phyloP scores from a whole-genome alignment of 1,139 yeast species.

The Meyerozyma carpophila region DNA sequence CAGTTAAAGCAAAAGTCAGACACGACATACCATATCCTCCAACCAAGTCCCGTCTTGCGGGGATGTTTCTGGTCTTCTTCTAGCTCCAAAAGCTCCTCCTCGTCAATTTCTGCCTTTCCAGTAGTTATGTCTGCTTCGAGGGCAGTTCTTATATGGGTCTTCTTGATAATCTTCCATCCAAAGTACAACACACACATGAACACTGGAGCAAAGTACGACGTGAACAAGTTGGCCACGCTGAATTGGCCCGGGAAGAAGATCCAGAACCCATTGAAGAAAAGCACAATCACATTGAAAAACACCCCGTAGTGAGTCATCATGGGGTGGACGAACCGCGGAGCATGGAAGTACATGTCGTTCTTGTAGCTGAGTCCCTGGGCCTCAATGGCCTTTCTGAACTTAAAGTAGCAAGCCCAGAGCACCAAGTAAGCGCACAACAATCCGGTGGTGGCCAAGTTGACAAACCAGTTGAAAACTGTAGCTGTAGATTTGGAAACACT shows the following conservation, averaged over 20 bases:
- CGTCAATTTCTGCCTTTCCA: conserved; percentile 32
- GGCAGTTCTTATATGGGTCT: conserved; percentile 26
- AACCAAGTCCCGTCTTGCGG: conserved; percentile 15
- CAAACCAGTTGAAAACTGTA: conserved; percentile 34
- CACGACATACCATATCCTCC: conserved; percentile 14
- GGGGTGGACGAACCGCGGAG: conserved; percentile 27
- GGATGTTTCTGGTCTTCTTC: conserved; percentile 15
- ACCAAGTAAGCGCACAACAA: conserved; percentile 48
- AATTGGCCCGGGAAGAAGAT: conserved; percentile 36
- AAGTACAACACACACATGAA: conserved; percentile 20
- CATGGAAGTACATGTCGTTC: conserved; percentile 17
- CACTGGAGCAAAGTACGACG: conserved; percentile 38
- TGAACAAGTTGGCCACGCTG: conserved; percentile 30
- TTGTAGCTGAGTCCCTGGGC: conserved; percentile 22
- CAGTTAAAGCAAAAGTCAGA: conserved; percentile 15
- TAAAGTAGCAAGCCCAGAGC: conserved; percentile 44
- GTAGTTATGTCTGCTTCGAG: conserved; percentile 33
- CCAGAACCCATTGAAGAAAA: conserved; percentile 39
- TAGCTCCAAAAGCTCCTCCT: conserved; percentile 24
- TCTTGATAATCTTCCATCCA: conserved; percentile 32
- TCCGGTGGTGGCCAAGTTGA: conserved; percentile 45
- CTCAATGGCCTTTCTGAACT: conserved; percentile 26
- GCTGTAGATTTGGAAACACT: conserved; percentile 22
- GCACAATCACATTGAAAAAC: conserved; percentile 19
- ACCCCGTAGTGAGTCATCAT: conserved; percentile 29